Conservation (phyloP, 495 filamentous ascomycete genomes). For the Hypoxylon fragiforme region DNA sequence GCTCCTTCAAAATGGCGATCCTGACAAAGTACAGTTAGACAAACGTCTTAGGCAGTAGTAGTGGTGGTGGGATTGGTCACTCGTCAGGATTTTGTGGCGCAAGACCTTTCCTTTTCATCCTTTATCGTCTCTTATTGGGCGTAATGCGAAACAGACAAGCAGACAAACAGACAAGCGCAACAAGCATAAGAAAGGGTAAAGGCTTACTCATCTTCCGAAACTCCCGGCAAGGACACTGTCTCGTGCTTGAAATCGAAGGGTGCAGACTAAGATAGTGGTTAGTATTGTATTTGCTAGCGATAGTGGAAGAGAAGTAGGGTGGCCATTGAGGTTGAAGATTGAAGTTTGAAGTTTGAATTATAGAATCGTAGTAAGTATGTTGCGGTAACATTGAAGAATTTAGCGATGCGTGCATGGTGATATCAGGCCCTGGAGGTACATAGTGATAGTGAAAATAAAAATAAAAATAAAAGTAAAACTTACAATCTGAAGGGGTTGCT, state of each 20-base stretch:
- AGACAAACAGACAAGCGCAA: no score
- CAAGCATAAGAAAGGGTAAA: slow-evolving; percentile 1
- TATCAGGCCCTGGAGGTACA: no score
- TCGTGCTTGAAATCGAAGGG: slow-evolving; percentile 53
- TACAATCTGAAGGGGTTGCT: slow-evolving; percentile 35
- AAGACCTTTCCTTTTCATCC: background rate
- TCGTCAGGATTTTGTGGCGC: slow-evolving; percentile 12
- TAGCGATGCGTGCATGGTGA: no score
- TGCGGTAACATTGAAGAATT: background rate
- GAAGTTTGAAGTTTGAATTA: no score
- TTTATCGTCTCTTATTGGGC: slow-evolving; percentile 2
- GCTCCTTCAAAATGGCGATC: slow-evolving; percentile 46
- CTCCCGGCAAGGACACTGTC: slow-evolving; percentile 41
- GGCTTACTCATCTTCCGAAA: slow-evolving; percentile 50
- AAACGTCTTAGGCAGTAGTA: background rate
- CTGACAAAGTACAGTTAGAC: slow-evolving; percentile 17
- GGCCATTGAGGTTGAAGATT: no score
- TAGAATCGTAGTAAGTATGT: background rate
- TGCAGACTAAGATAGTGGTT: slow-evolving; percentile 43
- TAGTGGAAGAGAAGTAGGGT: no score
- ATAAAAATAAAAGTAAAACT: slow-evolving; percentile 4
- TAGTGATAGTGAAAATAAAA: background rate
- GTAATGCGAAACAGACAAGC: slow-evolving; percentile 2
- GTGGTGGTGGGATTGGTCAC: background rate
- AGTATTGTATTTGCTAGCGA: slow-evolving; percentile 28